Conservation (phyloP, 2,329 filamentous ascomycete genomes). For the Ophiostoma angusticollis region DNA sequence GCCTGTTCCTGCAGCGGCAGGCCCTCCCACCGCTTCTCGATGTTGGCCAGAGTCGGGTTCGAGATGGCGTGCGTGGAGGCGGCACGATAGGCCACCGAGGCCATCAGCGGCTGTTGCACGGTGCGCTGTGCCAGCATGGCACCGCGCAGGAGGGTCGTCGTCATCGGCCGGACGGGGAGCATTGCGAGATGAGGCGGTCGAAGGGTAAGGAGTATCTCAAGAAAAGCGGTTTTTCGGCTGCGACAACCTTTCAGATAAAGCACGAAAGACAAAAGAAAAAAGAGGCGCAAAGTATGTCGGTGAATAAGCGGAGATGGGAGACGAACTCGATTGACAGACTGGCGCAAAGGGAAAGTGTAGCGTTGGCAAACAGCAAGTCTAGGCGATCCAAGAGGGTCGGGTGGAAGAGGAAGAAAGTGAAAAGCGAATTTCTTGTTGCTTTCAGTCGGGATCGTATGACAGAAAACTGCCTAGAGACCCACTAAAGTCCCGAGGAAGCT, state of each 20-base stretch:
- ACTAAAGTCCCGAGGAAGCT: conserved; percentile 12
- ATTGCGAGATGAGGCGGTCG: conserved; percentile 23
- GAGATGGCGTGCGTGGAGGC: conserved; percentile 83
- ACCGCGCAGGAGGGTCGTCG: conserved; percentile 40
- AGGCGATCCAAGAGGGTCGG: neutral
- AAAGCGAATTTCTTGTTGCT: conserved; percentile 6
- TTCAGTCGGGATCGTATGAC: conserved; percentile 14
- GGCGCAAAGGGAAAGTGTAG: neutral
- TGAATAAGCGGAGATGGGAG: neutral
- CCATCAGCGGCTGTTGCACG: conserved; percentile 26
- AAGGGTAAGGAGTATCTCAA: neutral
- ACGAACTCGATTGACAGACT: conserved; percentile 3
- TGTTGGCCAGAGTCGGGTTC: conserved; percentile 93
- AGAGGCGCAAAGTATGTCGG: neutral
- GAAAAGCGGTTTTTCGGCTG: conserved; percentile 7
- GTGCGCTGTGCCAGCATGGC: conserved; percentile 11
- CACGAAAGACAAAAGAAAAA: neutral
- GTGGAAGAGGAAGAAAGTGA: conserved; percentile 11
- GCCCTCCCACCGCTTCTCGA: conserved; percentile 98
- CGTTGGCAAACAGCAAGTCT: conserved; percentile 1
- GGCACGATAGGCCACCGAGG: conserved; percentile 31
- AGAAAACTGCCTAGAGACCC: conserved; percentile 10
- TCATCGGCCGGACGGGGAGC: conserved; percentile 42
- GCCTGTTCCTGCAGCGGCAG: conserved; percentile 99
- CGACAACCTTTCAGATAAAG: neutral